Evolutionary conservation across 148 eudicot genomes (phyloP), one percentile per base, ranked within the genome.

Genomic region (Chenopodium berlandieri): DNA sequence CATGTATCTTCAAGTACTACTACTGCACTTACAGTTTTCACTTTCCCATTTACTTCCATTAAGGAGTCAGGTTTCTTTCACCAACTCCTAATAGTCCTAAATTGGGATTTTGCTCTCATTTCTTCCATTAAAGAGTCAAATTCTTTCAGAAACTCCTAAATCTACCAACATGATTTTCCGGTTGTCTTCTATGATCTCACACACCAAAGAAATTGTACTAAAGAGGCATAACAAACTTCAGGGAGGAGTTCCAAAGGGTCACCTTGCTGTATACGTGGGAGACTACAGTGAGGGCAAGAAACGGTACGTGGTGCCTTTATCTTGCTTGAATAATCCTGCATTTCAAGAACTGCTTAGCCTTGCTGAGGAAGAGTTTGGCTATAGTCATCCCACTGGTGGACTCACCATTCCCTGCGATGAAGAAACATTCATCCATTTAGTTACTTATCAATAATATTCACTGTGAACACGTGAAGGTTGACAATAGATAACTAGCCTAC

Each of bases 261-360:
- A 88, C 82, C 69, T 89, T 58, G 91, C 90, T 17, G 90, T 91
- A 62, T 89, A 91, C 75, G 90, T 91, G 40, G 94, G 91, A n/a
- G 84, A 89, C 22, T 67, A 47, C 40, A 67, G 32, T 52, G 65
- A 73, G 20, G 75, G 86, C 44, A 88, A 88, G 85, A 91, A 82
- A 79, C 82, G 91, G n/a, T 87, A 79, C 81, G 81, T 87, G 50
- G 86, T 91, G 58, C 94, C 94, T 9, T 34, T 91, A 75, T 81
- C 94, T 44, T 90, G 84, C 83, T 77, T 90, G 82, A 90, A 83
- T 47, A 86, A 88, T 62, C 91, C 94, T 30, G 82, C 88, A 9
- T 90, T 91, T 71, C 90, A 83, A 79, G 81, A 82, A 40, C 78
- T 91, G 75, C 84, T 91, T 30, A 69, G 40, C 67, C 85, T 79